Percentiles rank a stretch among this genome's conserved stretches.
Evolutionary conservation across 805 yeast species (phyloP).

Genomic region (Ogataea ramenticola): DNA sequence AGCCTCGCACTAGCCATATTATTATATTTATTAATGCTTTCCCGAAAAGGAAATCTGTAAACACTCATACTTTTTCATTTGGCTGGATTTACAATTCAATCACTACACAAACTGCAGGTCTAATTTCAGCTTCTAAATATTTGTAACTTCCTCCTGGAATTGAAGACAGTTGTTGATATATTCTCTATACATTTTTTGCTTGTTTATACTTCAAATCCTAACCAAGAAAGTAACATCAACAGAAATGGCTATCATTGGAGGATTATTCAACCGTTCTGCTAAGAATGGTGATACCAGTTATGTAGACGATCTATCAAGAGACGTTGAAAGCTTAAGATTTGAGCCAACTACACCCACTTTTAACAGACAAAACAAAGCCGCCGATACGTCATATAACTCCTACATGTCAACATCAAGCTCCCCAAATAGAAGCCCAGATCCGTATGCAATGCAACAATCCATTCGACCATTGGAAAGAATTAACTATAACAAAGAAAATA

Average conservation of each 20-base stretch:
- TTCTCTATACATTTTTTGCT: no score
- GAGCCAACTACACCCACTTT: constrained; percentile 17
- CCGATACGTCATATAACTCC: constrained; percentile 16
- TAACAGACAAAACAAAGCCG: constrained; percentile 4
- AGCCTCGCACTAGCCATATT: no score
- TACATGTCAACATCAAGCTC: constrained; percentile 23
- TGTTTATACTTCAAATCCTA: not conserved
- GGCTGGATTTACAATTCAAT: not conserved
- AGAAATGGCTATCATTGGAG: constrained; percentile 22
- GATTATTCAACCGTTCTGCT: constrained; percentile 21
- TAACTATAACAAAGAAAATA: constrained; percentile 36
- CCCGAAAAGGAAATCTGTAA: not conserved
- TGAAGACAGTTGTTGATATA: no score
- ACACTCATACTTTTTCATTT: not conserved
- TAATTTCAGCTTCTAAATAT: not conserved
- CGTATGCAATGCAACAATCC: constrained; percentile 11
- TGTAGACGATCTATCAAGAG: constrained; percentile 26
- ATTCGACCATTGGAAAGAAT: constrained; percentile 21
- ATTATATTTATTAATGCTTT: no score
- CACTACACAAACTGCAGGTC: not conserved
- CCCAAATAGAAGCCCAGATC: constrained; percentile 23
- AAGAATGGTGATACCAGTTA: constrained; percentile 17
- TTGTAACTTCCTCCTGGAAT: no score
- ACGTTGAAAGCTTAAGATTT: constrained; percentile 26
- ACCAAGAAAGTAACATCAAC: not conserved